Conservation (phyloP, 768 basidiomycete species). For the Lepiota venenata region DNA sequence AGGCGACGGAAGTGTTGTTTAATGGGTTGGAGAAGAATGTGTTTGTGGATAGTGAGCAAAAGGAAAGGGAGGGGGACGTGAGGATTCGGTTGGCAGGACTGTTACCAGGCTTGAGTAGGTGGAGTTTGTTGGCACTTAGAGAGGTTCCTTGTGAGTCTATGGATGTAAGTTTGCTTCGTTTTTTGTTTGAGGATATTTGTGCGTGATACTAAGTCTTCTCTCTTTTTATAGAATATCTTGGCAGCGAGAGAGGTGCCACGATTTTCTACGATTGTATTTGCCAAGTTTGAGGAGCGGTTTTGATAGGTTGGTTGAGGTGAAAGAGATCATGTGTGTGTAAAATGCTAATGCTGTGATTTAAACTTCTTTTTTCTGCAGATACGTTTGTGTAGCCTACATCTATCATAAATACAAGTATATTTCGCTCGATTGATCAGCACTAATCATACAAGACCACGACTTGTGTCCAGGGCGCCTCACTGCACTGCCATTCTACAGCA, state of each 20-base stretch:
- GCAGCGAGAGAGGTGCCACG: constrained; percentile 60
- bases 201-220: too few relatives aligned
- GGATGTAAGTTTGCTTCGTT: constrained; percentile 52
- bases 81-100: constrained; percentile 74
- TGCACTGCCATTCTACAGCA: too few relatives aligned
- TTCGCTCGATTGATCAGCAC: too few relatives aligned
- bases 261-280: constrained; percentile 71
- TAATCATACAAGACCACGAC: too few relatives aligned
- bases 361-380: too few relatives aligned
- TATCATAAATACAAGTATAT: too few relatives aligned
- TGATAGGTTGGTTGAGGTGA: constrained; percentile 14
- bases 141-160: constrained; percentile 76
- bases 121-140: constrained; percentile 69
- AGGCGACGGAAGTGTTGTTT: constrained; percentile 61
- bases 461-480: too few relatives aligned
- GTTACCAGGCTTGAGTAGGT: constrained; percentile 75
- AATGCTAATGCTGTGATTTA: too few relatives aligned
- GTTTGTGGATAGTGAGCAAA: constrained; percentile 36
- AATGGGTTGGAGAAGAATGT: constrained; percentile 61
- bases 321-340: too few relatives aligned
- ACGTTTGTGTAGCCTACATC: too few relatives aligned
- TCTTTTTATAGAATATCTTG: constrained; percentile 64
- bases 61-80: constrained; percentile 31
- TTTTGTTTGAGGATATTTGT: background rate
- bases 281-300: constrained; percentile 58